Evolutionary conservation across 257 asterid species (phyloP), one percentile per base, ranked within the genome.

Genomic region (Paulownia fortunei): DNA sequence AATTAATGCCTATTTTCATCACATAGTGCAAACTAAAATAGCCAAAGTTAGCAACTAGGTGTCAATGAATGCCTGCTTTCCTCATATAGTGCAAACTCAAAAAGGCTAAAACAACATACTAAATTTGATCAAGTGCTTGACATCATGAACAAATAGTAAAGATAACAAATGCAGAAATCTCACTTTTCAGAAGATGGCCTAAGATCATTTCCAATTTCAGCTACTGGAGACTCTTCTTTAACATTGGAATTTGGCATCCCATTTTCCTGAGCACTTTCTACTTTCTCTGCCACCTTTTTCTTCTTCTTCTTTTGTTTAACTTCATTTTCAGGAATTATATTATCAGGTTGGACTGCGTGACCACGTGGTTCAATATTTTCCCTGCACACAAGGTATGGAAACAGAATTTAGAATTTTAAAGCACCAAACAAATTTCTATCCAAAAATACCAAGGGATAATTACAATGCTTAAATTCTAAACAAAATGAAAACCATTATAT

Each of bases 251-350:
- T 72, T 23, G 83, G 64, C 51, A 42, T 47, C 76, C 18, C 84
- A 76, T 46, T 69, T 69, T 85, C 90, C 41, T 21, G 79, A 67
- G 68, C 76, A 75, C 44, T 69, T 70, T 61, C 90, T 73, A 75
- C 84, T 80, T 85, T 83, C 67, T 82, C 86, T 8, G 60, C 46
- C 24, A 69, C 76, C 80, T 83, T 89, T 75, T 87, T 86, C 91
- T 89, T 93, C 88, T 90, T 91, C 78, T 86, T 92, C 85, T 87
- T 89, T 66, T 80, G 82, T 76, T 90, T 85, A 36, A 78, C 80
- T 61, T 82, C 85, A 51, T 56, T 84, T 60, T 37, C 83, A 32
- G 88, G 79, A 80, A 61, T 65, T 30, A 46, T 42, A 27, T 51
- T 44, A 72, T 80, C 78, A 32, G 78, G 61, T 74, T 78, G 80